These are phyloP conservation scores for Coemansia sp. DNA, from an alignment of 192 early-diverging fungal genomes.

Conservation along the genomic window DNA sequence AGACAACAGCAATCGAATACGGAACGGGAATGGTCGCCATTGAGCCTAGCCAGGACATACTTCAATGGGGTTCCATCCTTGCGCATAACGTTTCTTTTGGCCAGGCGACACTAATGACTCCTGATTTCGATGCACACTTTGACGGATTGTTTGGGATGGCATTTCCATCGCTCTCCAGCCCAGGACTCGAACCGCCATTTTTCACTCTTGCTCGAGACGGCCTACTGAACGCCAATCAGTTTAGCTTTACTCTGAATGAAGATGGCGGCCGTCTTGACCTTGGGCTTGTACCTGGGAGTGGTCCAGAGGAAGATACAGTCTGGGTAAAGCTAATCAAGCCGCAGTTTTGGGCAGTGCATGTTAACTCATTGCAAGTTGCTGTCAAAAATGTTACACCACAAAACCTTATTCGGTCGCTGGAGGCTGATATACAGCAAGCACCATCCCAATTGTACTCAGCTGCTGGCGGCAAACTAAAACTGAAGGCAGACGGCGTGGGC, in stretches of 20 bases:
- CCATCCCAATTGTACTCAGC: neutral
- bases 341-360: slow-evolving; percentile 45
- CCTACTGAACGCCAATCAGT: slow-evolving; percentile 45
- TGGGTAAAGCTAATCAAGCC: slow-evolving; percentile 46
- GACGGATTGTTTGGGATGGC: slow-evolving; percentile 54
- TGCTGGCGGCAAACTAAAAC: neutral
- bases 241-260: slow-evolving; percentile 43
- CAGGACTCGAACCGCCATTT: slow-evolving; percentile 41
- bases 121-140: slow-evolving; percentile 49
- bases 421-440: neutral
- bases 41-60: slow-evolving; percentile 29
- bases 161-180: slow-evolving; percentile 41
- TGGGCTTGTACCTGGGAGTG: slow-evolving; percentile 14
- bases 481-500: slow-evolving; percentile 20
- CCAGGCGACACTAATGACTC: slow-evolving; percentile 39
- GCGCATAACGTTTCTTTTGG: slow-evolving; percentile 42
- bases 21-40: slow-evolving; percentile 50
- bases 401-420: slow-evolving; percentile 3
- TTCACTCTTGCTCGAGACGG: slow-evolving; percentile 26
- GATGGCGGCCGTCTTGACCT: slow-evolving; percentile 43
- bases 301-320: neutral
- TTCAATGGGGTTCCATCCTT: slow-evolving; percentile 36
- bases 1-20: slow-evolving; percentile 27
- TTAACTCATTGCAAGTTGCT: slow-evolving; percentile 21
- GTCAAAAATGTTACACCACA: neutral